Conservation (phyloP, 345 rosid species). For the Arabis alpina region DNA sequence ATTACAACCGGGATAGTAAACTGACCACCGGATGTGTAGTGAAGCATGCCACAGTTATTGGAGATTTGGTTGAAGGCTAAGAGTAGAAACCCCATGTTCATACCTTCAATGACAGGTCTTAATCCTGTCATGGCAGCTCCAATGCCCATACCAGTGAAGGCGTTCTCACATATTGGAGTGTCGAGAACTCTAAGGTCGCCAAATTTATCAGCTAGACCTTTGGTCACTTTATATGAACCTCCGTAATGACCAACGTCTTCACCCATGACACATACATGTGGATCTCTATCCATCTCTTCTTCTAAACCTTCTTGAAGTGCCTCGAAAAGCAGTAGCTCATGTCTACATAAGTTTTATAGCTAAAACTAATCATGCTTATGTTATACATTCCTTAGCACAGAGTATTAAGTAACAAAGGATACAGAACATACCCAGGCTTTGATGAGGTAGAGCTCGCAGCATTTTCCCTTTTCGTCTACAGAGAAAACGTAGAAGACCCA, state of each 20-base stretch:
- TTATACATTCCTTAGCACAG: neutral
- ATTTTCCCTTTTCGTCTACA: slow-evolving; percentile 59
- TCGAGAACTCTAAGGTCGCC: slow-evolving; percentile 97
- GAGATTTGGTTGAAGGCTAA: slow-evolving; percentile 96
- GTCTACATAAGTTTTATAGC: slow-evolving; percentile 54
- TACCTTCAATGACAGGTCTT: slow-evolving; percentile 88
- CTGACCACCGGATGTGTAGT: slow-evolving; percentile 94
- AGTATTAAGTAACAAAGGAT: neutral
- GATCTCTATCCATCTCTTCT: slow-evolving; percentile 99
- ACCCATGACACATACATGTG: slow-evolving; percentile 84
- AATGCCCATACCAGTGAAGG: slow-evolving; percentile 96
- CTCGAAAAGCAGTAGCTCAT: slow-evolving; percentile 88
- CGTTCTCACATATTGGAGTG: slow-evolving; percentile 93
- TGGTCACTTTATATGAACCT: slow-evolving; percentile 97
- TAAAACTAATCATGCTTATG: neutral
- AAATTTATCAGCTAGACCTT: slow-evolving; percentile 67
- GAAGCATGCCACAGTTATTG: slow-evolving; percentile 96
- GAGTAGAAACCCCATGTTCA: slow-evolving; percentile 99
- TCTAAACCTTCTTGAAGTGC: slow-evolving; percentile 90
- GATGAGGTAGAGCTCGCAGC: slow-evolving; percentile 59
- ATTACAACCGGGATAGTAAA: slow-evolving; percentile 82
- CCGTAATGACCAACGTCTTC: slow-evolving; percentile 99
- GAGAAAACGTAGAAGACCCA: neutral
- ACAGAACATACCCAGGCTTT: slow-evolving; percentile 61
- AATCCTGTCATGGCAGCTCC: slow-evolving; percentile 97